Base-by-base conservation (phyloP, 768 basidiomycete species). In the Xerocomellus intermedius region DNA sequence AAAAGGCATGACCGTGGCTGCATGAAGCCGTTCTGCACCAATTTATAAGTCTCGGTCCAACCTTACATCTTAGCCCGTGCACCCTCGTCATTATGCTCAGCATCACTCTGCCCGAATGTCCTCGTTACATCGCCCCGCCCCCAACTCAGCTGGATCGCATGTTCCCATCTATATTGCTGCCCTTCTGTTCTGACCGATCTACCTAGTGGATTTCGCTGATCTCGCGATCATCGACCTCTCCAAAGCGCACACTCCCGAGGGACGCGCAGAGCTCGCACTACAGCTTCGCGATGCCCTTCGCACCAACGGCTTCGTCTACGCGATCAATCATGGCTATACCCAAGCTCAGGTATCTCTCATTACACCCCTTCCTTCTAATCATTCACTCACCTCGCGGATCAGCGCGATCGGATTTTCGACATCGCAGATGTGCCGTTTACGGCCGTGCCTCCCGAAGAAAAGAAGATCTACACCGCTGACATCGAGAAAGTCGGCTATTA, bases 181-280 rank as follows among this genome's bases (percentile, higher is more conserved):
- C 19, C 38, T 43, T 13, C 7, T 28, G 8, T 50, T 21, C 47
- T 17, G 42, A 45, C 46, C 74, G 70, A 75, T 57, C 74, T 74
- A 22, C 54, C 22, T 53, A 77, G 76, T 76, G 55, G 70, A 74
- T 8, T 76, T 69, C 58, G 82, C 81, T 6, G 78, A 82, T 44
- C 73, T 85, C 5, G 69, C 78, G 1, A 70, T 80, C 48, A 75
- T 84, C 48, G 82, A 84, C 59, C 62, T 84, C 17, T 72, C 80
- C 1, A 69, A 74, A 39, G 73, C 69, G 0, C 44, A 54, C 5
- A 78, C 75, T 6, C 62, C 66, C 1, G 73, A 80, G 57, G 79
- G 74, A 8, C 73, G 77, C 5, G 60, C 64, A 0, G 69, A 65
- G 33, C 69, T 83, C 3, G 75, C 76, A 1, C 50, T 63, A 5